Evolutionary conservation across 2,329 filamentous ascomycete species (phyloP).

Genomic region (Botrytis fabae): DNA sequence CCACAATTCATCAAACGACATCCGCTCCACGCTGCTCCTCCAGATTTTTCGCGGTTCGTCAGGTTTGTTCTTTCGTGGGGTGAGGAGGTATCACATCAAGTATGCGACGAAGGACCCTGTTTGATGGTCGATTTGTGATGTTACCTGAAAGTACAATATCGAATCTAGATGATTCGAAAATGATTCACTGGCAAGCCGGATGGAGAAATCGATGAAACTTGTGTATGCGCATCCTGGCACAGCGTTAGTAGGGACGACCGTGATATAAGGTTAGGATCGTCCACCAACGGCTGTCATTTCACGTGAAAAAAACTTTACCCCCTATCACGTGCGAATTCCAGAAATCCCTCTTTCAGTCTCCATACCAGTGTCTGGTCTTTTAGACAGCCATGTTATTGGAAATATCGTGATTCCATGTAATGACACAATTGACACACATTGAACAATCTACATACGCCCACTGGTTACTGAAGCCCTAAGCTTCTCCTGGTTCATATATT

Average conservation of each 20-base stretch:
- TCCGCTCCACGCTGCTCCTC: slow-evolving; percentile 2
- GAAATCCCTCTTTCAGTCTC: not conserved
- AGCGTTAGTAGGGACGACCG: not conserved
- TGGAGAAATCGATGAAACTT: not conserved
- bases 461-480: not conserved
- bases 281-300: not conserved
- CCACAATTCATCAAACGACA: slow-evolving; percentile 17
- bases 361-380: not conserved
- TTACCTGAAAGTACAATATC: not conserved
- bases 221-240: not conserved
- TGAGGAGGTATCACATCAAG: not conserved
- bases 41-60: not conserved
- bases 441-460: not conserved
- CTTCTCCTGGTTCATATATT: not conserved
- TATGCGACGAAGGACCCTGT: not conserved
- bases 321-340: not conserved
- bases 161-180: not conserved
- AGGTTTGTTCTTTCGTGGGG: not conserved
- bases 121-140: not conserved
- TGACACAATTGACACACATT: not conserved
- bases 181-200: not conserved
- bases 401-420: not conserved
- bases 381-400: not conserved
- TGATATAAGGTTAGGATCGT: not conserved
- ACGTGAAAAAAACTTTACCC: slow-evolving; percentile 8